These are phyloP conservation scores for Thelonectria discophora DNA, from an alignment of 2,329 filamentous ascomycete genomes.

Conservation along the genomic window DNA sequence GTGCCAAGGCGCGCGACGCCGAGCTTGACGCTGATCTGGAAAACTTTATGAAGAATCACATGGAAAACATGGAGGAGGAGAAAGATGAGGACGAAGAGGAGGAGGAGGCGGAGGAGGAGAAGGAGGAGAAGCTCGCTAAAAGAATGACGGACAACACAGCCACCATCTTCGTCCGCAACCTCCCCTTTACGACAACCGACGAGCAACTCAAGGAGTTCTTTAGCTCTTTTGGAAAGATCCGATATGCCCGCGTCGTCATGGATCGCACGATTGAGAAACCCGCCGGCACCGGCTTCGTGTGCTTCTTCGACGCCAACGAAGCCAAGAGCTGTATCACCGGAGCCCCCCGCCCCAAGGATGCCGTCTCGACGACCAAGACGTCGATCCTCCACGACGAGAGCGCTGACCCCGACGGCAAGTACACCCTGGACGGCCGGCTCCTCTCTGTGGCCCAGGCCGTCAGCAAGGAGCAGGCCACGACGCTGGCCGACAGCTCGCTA, in stretches of 20 bases:
- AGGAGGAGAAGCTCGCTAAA: conserved; percentile 42
- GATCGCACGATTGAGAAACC: conserved; percentile 86
- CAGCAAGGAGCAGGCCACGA: conserved; percentile 79
- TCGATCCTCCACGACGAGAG: conserved; percentile 90
- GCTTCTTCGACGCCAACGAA: conserved; percentile 82
- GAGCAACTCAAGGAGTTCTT: conserved; percentile 87
- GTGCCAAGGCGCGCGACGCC: conserved; percentile 51
- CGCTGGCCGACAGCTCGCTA: conserved; percentile 75
- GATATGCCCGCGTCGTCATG: conserved; percentile 91
- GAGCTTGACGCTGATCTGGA: conserved; percentile 57
- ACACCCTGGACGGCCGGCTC: conserved; percentile 90
- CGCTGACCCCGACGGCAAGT: conserved; percentile 81
- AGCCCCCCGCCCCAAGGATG: conserved; percentile 69
- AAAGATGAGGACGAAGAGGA: conserved; percentile 62
- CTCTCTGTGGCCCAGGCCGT: conserved; percentile 87
- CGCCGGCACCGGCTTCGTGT: conserved; percentile 93
- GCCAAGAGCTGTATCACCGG: conserved; percentile 78
- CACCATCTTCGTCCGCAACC: conserved; percentile 91
- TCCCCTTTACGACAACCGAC: conserved; percentile 89
- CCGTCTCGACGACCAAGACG: conserved; percentile 66
- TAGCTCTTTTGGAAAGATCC: conserved; percentile 82
- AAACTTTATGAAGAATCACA: conserved; percentile 67
- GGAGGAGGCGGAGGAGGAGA: conserved; percentile 52
- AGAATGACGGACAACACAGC: conserved; percentile 66
- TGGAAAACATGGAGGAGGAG: conserved; percentile 66